Conservation (phyloP, 352 stramenopile genomes). For the Phytophthora pluvialis region DNA sequence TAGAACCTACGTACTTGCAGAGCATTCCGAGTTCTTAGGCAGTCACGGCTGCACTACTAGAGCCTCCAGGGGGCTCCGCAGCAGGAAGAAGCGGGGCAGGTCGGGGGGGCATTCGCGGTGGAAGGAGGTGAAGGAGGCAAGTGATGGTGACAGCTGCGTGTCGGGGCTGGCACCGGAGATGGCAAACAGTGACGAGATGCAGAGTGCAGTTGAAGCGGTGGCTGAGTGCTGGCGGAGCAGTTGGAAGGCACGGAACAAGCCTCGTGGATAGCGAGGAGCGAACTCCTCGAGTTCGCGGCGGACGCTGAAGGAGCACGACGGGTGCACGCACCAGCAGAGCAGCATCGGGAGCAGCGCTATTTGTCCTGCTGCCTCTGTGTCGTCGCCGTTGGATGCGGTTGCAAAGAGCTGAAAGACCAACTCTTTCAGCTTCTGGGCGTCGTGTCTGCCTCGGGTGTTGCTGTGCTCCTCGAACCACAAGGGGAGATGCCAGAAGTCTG, state of each 20-base stretch:
- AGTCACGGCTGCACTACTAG: slow-evolving; percentile 25
- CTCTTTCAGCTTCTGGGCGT: slow-evolving; percentile 26
- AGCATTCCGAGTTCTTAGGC: neutral
- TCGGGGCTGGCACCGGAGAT: slow-evolving; percentile 15
- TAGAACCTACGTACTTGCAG: slow-evolving; percentile 7
- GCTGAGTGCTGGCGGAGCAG: slow-evolving; percentile 23
- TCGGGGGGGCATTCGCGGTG: slow-evolving; percentile 34
- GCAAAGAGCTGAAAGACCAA: slow-evolving; percentile 52
- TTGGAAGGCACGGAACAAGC: slow-evolving; percentile 46
- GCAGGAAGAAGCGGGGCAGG: slow-evolving; percentile 42
- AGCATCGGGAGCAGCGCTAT: slow-evolving; percentile 43
- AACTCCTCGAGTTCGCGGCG: slow-evolving; percentile 42
- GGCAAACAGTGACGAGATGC: slow-evolving; percentile 29
- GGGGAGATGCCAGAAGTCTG: slow-evolving; percentile 41
- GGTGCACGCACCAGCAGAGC: slow-evolving; percentile 45
- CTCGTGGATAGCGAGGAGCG: slow-evolving; percentile 46
- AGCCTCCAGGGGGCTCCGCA: slow-evolving; percentile 52
- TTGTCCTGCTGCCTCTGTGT: neutral
- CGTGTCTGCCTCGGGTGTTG: neutral
- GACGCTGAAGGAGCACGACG: slow-evolving; percentile 34
- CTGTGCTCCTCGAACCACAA: slow-evolving; percentile 49
- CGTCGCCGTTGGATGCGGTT: neutral
- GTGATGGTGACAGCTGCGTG: slow-evolving; percentile 2
- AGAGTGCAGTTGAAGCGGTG: neutral
- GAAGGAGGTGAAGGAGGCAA: slow-evolving; percentile 44